Evolutionary conservation across 2,329 filamentous ascomycete genomes (phyloP).

Genomic region (Fusarium penzigii): DNA sequence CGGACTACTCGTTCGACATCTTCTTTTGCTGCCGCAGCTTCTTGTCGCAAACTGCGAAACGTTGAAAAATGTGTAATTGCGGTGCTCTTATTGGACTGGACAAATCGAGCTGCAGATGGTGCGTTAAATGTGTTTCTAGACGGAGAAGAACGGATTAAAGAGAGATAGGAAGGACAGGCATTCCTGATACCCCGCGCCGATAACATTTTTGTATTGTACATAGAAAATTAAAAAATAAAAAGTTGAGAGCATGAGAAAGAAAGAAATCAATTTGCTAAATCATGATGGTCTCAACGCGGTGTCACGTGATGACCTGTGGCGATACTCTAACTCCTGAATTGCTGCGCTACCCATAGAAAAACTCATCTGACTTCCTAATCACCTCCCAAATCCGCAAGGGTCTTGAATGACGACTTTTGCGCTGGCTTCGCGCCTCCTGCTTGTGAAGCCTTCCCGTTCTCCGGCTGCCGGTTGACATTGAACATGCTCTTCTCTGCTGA

Average conservation of each 20-base stretch:
- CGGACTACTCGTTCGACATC: constrained; percentile 67
- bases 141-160: too few relatives aligned
- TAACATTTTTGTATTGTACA: constrained; percentile 35
- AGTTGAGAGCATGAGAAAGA: constrained; percentile 10
- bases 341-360: constrained; percentile 1
- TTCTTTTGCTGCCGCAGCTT: constrained; percentile 13
- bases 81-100: constrained; percentile 28
- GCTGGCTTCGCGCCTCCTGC: constrained; percentile 28
- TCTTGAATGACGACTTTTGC: constrained; percentile 47
- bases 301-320: constrained; percentile 31
- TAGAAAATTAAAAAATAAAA: not conserved
- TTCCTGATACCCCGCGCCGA: constrained; percentile 36
- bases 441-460: constrained; percentile 22
- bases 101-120: constrained; percentile 1
- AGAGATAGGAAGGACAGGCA: constrained; percentile 27
- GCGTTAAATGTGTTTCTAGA: constrained; percentile 13
- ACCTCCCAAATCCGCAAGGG: constrained; percentile 52
- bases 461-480: constrained; percentile 48
- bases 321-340: not conserved
- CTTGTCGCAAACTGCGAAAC: constrained; percentile 27
- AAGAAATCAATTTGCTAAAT: constrained; percentile 13
- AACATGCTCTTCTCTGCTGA: constrained; percentile 61
- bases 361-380: constrained; percentile 18
- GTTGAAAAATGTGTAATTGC: constrained; percentile 34
- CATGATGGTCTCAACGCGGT: constrained; percentile 24